Evolutionary conservation across 495 filamentous ascomycete genomes (phyloP), one percentile per base, ranked within the genome.

Genomic region (Rostrohypoxylon terebratum): DNA sequence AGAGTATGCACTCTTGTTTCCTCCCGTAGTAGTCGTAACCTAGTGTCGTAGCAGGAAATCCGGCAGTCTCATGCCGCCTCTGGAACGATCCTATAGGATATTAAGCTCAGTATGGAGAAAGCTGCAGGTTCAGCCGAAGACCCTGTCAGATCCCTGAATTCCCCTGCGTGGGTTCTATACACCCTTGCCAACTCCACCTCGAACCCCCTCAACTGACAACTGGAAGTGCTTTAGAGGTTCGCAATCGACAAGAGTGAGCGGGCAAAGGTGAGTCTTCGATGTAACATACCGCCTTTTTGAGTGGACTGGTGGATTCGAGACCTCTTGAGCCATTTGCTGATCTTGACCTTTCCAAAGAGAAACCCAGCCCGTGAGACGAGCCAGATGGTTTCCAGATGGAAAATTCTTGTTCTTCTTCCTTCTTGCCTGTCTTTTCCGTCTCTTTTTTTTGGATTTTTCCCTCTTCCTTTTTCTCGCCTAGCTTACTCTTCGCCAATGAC

Each of bases 41-140:
- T 64, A 72, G 70, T 57, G 71, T 69, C 20, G 71, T 53, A 74
- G 71, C 36, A 74, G 71, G 71, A 74, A 69, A 63, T 63, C 71
- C 71, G 71, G 71, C 71, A 74, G 71, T 74, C 55, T 66, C 71
- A 62, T 69, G 71, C 71, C 71, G 71, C 36, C 59, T 25, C 62
- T 60, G 65, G 48, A 64, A 55, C 38, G 28, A 57, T 42, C 71
- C 66, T 69, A 74, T 74, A 69, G 71, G 71, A 69, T 69, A 74
- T 74, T 74, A 66, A 74, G 71, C 71, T 74, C 62, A 69, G 66
- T 44, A 69, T 69, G 71, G 71, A 69, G 71, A 74, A 69, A 55
- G 62, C 71, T 74, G 66, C 71, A 74, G 71, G 66, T 74, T 69
- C 66, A 74, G 58, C 71, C 71, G 66, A 66, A 53, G 66, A 45